These are phyloP conservation scores for Agrocybe pediades DNA, from an alignment of 768 basidiomycete genomes.

Conservation along the genomic window DNA sequence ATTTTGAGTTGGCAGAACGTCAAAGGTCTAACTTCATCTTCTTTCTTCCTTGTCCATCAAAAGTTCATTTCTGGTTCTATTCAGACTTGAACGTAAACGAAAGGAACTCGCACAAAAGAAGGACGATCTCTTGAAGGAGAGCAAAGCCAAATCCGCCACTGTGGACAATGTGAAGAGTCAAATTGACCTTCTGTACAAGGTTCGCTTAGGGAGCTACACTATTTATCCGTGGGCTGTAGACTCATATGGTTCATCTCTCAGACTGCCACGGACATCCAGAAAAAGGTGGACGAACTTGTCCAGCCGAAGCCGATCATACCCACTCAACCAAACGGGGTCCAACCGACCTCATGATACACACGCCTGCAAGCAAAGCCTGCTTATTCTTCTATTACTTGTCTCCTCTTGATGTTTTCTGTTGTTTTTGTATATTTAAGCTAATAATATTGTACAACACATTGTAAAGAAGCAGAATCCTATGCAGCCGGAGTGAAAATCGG, in stretches of 20 bases:
- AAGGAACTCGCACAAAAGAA: slow-evolving; percentile 71
- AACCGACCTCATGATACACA: neutral
- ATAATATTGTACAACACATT: slow-evolving; percentile 23
- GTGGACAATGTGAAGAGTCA: slow-evolving; percentile 81
- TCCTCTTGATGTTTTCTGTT: slow-evolving; percentile 7
- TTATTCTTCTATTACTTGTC: neutral
- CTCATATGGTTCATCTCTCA: slow-evolving; percentile 27
- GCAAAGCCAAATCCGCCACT: slow-evolving; percentile 68
- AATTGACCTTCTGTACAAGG: slow-evolving; percentile 79
- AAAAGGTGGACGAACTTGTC: slow-evolving; percentile 72
- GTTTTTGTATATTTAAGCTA: slow-evolving; percentile 10
- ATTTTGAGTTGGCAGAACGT: slow-evolving; percentile 86
- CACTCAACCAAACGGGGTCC: slow-evolving; percentile 14
- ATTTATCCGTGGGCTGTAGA: slow-evolving; percentile 2
- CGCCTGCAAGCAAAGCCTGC: too few relatives aligned
- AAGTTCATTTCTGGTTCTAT: slow-evolving; percentile 5
- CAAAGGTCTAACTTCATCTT: slow-evolving; percentile 59
- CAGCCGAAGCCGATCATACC: slow-evolving; percentile 35
- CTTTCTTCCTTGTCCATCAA: slow-evolving; percentile 3
- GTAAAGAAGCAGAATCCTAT: slow-evolving; percentile 22
- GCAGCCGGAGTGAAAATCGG: neutral
- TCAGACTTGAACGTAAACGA: slow-evolving; percentile 71
- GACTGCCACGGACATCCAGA: slow-evolving; percentile 74
- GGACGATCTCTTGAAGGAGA: slow-evolving; percentile 79
- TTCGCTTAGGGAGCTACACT: slow-evolving; percentile 24